Evolutionary conservation across 1,284 basidiomycete genomes (phyloP), one percentile per base, ranked within the genome.

Genomic region (Apiotrichum sp.): DNA sequence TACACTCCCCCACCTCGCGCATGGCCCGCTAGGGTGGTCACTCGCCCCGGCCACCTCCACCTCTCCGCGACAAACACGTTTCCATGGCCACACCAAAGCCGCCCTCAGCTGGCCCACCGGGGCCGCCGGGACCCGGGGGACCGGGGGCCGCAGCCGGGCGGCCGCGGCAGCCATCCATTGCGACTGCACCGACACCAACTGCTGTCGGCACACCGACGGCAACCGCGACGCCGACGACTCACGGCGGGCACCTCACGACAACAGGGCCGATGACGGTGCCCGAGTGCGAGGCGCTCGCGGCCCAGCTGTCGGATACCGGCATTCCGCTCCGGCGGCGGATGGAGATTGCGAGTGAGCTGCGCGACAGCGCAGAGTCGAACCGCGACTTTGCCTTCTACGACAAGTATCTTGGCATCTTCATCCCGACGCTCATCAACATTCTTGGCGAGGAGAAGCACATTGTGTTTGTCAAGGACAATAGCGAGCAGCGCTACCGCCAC

Each of bases 341-440:
- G 50, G 61, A 64, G 31, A 62, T 65, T 42, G 89, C 89, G 48
- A 83, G 81, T 59, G 91, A 95, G 72, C 83, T 96, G 59, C 82
- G 90, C 55, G 91, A 95, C 72, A 84, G 87, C 73, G 83, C 95
- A 62, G 92, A 96, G 71, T 85, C 84, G 31, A 84, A 87, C 44
- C 81, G 87, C 55, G 90, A 95, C 66, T 80, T 84, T 39, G 91
- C 93, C 0, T 73, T 72, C 65, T 87, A 88, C 42, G 80, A 84
- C 45, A 84, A 86, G 50, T 80, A 80, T 61, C 77, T 81, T 34
- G 77, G 75, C 52, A 68, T 77, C 34, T 75, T 81, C 56, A 83
- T 97, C 43, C 89, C 90, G 10, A 84, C 87, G 38, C 80, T 93
- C 50, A 81, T 91, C 40, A 84, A 88, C 61, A 81, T 93, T 33